Percentiles rank a stretch among this genome's conserved stretches.
Evolutionary conservation across 2,329 filamentous ascomycete species (phyloP).

Genomic region (Diaporthe destruens): DNA sequence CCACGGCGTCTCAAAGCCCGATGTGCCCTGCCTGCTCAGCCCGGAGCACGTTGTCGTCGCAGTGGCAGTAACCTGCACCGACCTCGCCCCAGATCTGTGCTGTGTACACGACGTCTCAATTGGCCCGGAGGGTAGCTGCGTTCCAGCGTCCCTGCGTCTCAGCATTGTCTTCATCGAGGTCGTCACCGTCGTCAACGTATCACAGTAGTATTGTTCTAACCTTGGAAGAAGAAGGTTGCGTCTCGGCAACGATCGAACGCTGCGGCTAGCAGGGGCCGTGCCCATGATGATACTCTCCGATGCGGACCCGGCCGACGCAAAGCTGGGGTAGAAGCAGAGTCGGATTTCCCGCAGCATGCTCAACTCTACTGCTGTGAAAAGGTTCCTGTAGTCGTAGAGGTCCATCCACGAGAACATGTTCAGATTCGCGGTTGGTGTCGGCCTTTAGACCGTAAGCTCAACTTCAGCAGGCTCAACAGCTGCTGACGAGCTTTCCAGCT

Average conservation of each 20-base stretch:
- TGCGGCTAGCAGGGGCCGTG: neutral
- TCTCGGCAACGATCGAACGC: neutral
- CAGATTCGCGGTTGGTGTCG: neutral
- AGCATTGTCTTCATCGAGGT: neutral
- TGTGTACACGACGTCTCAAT: neutral
- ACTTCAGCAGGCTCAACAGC: too few species aligned
- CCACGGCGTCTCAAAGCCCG: neutral
- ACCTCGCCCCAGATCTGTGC: neutral
- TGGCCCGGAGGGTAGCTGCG: neutral
- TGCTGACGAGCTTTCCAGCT: neutral
- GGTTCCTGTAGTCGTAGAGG: neutral
- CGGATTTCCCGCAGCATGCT: neutral
- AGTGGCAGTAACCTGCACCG: neutral
- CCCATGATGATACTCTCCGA: neutral
- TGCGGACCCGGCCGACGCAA: neutral
- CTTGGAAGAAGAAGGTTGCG: too few species aligned
- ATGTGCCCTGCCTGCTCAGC: neutral
- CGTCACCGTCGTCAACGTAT: neutral
- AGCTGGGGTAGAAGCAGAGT: slow-evolving; percentile 9
- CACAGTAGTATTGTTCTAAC: neutral
- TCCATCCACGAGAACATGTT: neutral
- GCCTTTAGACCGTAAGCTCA: neutral
- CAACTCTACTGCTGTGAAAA: neutral
- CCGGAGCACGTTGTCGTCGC: neutral
- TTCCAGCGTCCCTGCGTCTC: neutral